phyloP scores from a whole-genome alignment of 228 moss, liverwort and hornwort species.

The Sphagnum magellanicum region DNA sequence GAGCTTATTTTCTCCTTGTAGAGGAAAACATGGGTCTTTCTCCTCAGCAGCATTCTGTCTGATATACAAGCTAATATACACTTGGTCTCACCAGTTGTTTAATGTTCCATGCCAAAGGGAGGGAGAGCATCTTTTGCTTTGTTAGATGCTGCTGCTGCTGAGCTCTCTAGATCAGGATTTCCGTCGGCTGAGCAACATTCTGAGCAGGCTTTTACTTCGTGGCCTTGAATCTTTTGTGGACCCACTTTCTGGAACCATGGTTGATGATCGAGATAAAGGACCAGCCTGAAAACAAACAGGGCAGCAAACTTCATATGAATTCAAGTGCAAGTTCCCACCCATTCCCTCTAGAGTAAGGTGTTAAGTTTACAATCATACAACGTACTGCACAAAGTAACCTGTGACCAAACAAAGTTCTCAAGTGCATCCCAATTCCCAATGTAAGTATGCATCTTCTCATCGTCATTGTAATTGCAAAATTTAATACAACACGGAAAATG shows the following conservation, averaged over 20 bases:
- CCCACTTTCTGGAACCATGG: slow-evolving; percentile 62
- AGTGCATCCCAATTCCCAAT: neutral
- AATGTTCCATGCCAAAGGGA: too few relatives aligned
- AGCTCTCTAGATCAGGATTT: slow-evolving; percentile 41
- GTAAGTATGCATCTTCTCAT: neutral
- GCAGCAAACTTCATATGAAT: slow-evolving; percentile 1
- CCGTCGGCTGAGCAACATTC: slow-evolving; percentile 87
- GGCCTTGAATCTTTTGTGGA: slow-evolving; percentile 49
- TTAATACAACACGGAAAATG: neutral
- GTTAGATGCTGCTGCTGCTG: too few relatives aligned
- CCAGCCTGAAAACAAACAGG: slow-evolving; percentile 7
- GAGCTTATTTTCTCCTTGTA: too few relatives aligned
- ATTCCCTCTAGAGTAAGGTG: neutral
- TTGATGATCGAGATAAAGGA: slow-evolving; percentile 36
- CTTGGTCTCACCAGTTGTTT: too few relatives aligned
- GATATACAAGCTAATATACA: too few relatives aligned
- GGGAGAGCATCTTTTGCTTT: too few relatives aligned
- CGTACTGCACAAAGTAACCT: slow-evolving; percentile 1
- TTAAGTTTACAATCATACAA: neutral
- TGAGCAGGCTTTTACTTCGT: slow-evolving; percentile 92
- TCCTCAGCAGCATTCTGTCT: too few relatives aligned
- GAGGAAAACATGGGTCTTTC: too few relatives aligned
- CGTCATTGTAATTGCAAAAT: slow-evolving; percentile 4
- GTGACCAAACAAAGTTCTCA: neutral
- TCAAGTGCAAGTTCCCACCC: neutral